A percentile compares a stretch with the other conserved stretches of the same genome.
Evolutionary conservation across 768 basidiomycete species (phyloP).

Genomic region (Pisolithus orientalis): DNA sequence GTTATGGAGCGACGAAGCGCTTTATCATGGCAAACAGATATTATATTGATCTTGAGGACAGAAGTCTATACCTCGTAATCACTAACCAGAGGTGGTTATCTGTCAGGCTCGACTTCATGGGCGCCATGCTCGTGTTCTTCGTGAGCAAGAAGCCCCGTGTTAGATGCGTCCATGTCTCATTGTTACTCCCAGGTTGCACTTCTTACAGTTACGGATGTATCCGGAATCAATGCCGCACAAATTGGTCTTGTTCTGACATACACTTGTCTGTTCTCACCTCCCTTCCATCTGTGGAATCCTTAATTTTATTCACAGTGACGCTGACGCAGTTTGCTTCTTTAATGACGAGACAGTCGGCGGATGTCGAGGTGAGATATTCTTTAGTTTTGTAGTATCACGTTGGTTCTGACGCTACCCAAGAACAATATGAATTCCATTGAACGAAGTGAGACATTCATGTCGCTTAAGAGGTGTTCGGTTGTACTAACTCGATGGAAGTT

Average conservation of each 20-base stretch:
- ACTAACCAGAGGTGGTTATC: slow-evolving; percentile 74
- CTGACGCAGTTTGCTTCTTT: slow-evolving; percentile 48
- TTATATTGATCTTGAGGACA: slow-evolving; percentile 68
- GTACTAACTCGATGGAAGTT: slow-evolving; percentile 26
- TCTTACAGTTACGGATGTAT: slow-evolving; percentile 51
- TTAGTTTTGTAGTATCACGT: too few species aligned
- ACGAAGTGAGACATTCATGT: slow-evolving; percentile 31
- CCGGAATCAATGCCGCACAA: slow-evolving; percentile 58
- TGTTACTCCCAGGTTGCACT: slow-evolving; percentile 46
- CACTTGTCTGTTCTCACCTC: slow-evolving; percentile 31
- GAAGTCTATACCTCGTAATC: slow-evolving; percentile 59
- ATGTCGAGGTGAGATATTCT: slow-evolving; percentile 46
- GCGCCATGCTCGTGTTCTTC: slow-evolving; percentile 50
- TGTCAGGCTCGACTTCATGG: slow-evolving; percentile 65
- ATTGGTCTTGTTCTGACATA: slow-evolving; percentile 72
- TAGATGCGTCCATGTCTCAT: neutral
- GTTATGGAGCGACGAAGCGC: slow-evolving; percentile 56
- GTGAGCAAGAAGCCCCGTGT: slow-evolving; percentile 25
- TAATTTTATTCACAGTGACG: slow-evolving; percentile 27
- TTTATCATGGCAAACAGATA: slow-evolving; percentile 62
- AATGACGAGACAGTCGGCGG: slow-evolving; percentile 54
- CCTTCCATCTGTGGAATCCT: too few species aligned
- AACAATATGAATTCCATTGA: slow-evolving; percentile 67
- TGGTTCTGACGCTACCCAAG: slow-evolving; percentile 6
- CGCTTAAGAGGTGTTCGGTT: too few species aligned